A percentile compares a stretch with the other conserved stretches of the same genome.
Conservation (phyloP, 257 asterid species). For the Solanum lycopersicoides region DNA sequence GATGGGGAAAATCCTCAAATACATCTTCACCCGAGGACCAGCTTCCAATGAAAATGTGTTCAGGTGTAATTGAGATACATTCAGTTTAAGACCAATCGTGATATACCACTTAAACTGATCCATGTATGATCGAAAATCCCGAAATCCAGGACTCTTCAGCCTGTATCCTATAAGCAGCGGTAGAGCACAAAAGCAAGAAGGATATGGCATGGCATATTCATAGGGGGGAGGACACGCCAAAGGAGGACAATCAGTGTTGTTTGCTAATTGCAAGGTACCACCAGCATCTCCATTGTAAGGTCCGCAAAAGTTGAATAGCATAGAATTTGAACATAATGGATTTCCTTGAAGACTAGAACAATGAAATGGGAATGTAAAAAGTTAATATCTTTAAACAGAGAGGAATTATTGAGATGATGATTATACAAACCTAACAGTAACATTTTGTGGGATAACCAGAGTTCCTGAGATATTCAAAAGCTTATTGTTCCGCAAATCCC, state of each 20-base stretch:
- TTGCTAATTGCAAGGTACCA: conserved; percentile 12
- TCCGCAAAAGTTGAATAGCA: conserved; percentile 32
- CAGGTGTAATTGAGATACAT: conserved; percentile 50
- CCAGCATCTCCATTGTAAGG: conserved; percentile 32
- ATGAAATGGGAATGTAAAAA: neutral
- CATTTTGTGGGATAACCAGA: conserved; percentile 31
- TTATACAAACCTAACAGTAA: conserved; percentile 54
- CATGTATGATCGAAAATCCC: conserved; percentile 51
- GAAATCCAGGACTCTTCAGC: conserved; percentile 87
- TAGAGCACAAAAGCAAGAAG: conserved; percentile 68
- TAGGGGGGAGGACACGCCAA: conserved; percentile 50
- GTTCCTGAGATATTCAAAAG: conserved; percentile 54
- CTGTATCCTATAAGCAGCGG: conserved; percentile 81
- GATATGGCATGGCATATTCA: conserved; percentile 50
- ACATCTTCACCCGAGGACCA: conserved; percentile 79
- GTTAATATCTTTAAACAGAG: neutral
- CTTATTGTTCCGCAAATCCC: conserved; percentile 63
- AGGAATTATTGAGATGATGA: neutral
- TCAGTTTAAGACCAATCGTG: conserved; percentile 43
- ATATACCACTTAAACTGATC: conserved; percentile 41
- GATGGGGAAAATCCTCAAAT: conserved; percentile 63
- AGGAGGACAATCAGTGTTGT: conserved; percentile 25
- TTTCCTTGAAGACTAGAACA: conserved; percentile 68
- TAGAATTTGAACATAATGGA: conserved; percentile 45
- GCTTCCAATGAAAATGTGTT: conserved; percentile 50